phyloP scores from a whole-genome alignment of 306 rosid genomes.

The Pueraria montana region DNA sequence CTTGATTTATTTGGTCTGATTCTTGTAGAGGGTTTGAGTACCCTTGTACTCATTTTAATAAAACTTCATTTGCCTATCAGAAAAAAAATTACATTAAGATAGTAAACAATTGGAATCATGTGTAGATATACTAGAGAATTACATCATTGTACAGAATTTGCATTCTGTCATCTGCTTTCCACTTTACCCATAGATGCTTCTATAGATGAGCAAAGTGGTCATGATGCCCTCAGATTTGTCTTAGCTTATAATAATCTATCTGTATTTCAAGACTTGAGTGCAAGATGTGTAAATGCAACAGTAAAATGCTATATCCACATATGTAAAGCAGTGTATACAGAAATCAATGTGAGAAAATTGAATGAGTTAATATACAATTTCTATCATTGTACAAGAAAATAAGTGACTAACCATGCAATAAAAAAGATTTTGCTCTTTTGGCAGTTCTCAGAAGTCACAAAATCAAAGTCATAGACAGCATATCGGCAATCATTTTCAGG shows the following conservation, averaged over 20 bases:
- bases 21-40: background rate
- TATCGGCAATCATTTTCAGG: conserved; percentile 87
- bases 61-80: background rate
- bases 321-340: conserved; percentile 12
- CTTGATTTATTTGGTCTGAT: background rate
- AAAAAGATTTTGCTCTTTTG: conserved; percentile 88
- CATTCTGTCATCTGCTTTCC: background rate
- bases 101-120: conserved; percentile 9
- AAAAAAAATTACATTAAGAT: background rate
- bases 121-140: background rate
- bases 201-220: conserved; percentile 1
- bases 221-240: background rate
- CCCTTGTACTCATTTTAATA: background rate
- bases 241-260: background rate
- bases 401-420: conserved; percentile 76
- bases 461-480: conserved; percentile 81
- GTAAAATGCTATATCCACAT: background rate
- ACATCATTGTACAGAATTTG: background rate
- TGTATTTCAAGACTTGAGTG: conserved; percentile 19
- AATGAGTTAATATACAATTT: conserved; percentile 22
- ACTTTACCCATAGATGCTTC: background rate
- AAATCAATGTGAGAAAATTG: background rate
- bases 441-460: conserved; percentile 80
- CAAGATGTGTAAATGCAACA: conserved; percentile 35
- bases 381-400: conserved; percentile 44